phyloP scores from a whole-genome alignment of 495 filamentous ascomycete species.

The Neurospora sublineolata region DNA sequence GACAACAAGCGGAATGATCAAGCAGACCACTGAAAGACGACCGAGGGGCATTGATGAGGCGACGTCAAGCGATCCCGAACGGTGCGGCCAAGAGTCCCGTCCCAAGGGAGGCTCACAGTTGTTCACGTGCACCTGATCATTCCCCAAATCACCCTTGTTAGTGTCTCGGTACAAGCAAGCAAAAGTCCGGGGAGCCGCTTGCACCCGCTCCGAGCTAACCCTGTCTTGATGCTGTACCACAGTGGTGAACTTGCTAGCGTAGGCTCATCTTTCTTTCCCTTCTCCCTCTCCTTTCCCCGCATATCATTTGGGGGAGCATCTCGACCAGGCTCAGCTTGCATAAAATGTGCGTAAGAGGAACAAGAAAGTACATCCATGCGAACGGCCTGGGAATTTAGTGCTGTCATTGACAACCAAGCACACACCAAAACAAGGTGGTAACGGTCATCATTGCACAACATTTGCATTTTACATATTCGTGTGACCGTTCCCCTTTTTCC shows the following conservation, averaged over 20 bases:
- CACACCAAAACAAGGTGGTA: not conserved
- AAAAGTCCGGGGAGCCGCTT: slow-evolving; percentile 14
- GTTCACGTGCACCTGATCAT: slow-evolving; percentile 26
- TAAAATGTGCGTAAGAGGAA: not conserved
- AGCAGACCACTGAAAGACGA: not conserved
- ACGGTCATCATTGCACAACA: not conserved
- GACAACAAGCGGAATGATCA: not conserved
- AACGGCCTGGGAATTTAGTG: not conserved
- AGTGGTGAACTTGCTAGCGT: not conserved
- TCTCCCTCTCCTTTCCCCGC: not conserved
- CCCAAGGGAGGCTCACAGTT: not conserved
- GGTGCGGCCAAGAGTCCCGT: not conserved
- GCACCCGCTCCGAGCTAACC: slow-evolving; percentile 12
- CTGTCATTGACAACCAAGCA: not conserved
- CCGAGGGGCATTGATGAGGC: not conserved
- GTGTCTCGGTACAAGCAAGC: not conserved
- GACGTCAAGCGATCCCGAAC: not conserved
- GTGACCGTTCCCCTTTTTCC: not conserved
- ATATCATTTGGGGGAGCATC: not conserved
- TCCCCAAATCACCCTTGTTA: not conserved
- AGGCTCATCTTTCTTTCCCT: not conserved
- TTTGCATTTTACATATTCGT: not conserved
- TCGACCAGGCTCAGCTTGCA: not conserved
- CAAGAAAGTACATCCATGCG: not conserved
- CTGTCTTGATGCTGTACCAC: not conserved